Conservation (phyloP, 2,329 filamentous ascomycete genomes). For the Cladophialophora yegresii region DNA sequence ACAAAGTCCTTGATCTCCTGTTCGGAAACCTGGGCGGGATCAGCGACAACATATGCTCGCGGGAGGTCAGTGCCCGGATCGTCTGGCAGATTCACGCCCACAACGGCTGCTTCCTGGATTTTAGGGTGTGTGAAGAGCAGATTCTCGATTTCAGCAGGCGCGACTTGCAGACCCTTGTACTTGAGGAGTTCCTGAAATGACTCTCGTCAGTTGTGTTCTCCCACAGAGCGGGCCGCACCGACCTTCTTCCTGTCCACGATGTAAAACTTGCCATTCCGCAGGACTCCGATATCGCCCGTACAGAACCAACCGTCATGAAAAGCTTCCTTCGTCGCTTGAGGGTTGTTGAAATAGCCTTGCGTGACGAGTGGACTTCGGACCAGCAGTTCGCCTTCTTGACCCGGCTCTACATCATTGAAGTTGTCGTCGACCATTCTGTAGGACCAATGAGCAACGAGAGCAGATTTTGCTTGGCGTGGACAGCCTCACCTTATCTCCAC, state of each 20-base stretch:
- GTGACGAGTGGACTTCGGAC: constrained; percentile 31
- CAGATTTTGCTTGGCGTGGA: background rate
- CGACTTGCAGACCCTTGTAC: constrained; percentile 66
- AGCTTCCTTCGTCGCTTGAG: constrained; percentile 35
- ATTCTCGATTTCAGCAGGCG: constrained; percentile 63
- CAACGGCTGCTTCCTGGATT: constrained; percentile 58
- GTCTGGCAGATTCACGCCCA: constrained; percentile 55
- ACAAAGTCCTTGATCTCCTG: constrained; percentile 34
- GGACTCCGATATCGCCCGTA: constrained; percentile 38
- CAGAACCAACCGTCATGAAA: constrained; percentile 43
- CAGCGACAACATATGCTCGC: constrained; percentile 58
- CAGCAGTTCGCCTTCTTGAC: constrained; percentile 31
- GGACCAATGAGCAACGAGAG: constrained; percentile 3
- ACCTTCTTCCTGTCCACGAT: constrained; percentile 74
- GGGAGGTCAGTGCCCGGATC: constrained; percentile 57
- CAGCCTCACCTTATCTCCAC: constrained; percentile 33
- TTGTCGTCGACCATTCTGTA: constrained; percentile 30
- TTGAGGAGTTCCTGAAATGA: constrained; percentile 47
- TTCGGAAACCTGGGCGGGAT: constrained; percentile 21
- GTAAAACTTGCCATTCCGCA: constrained; percentile 68
- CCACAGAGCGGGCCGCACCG: constrained; percentile 24
- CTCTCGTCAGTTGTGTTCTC: background rate
- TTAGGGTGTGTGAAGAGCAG: constrained; percentile 46
- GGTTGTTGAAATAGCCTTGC: constrained; percentile 41
- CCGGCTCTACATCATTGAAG: constrained; percentile 30